These are phyloP conservation scores for Phytopythium helicoides DNA, from an alignment of 352 stramenopile species.

Conservation along the genomic window DNA sequence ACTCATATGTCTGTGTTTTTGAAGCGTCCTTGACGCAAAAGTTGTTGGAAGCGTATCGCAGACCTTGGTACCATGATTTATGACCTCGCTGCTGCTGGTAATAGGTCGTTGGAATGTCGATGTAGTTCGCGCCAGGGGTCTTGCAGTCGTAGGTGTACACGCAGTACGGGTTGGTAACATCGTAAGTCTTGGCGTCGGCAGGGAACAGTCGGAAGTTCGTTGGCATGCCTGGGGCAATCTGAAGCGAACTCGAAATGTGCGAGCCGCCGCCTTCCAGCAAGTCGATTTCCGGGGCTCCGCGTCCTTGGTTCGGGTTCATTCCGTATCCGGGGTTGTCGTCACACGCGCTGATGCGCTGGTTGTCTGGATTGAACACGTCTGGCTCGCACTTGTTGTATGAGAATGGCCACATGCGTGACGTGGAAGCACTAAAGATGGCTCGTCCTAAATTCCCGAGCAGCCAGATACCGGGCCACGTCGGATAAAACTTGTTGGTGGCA, in stretches of 20 bases:
- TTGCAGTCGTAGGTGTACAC: conserved; percentile 51
- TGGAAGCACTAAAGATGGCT: conserved; percentile 89
- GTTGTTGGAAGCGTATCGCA: conserved; percentile 52
- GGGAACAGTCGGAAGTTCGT: conserved; percentile 53
- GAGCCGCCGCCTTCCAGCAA: too few species aligned
- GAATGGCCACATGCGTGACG: conserved; percentile 94
- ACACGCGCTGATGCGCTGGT: too few species aligned
- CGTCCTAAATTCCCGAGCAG: conserved; percentile 92
- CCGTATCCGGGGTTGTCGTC: too few species aligned
- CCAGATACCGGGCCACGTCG: conserved; percentile 92
- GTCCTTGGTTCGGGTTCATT: too few species aligned
- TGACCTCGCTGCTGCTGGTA: conserved; percentile 37
- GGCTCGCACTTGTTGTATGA: conserved; percentile 90
- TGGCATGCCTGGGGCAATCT: conserved; percentile 80
- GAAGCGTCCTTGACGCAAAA: conserved; percentile 18
- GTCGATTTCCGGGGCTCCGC: too few species aligned
- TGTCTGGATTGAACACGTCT: conserved; percentile 28
- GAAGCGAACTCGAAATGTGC: conserved; percentile 88
- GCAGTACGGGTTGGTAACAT: conserved; percentile 30
- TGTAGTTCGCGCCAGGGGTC: conserved; percentile 49
- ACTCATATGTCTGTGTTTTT: conserved; percentile 26
- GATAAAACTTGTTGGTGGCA: conserved; percentile 58
- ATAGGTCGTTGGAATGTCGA: conserved; percentile 39
- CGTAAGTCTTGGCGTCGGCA: conserved; percentile 21
- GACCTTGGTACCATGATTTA: conserved; percentile 57